These are phyloP conservation scores for Quercus berberidifolia DNA, from an alignment of 306 rosid species.

Conservation along the genomic window DNA sequence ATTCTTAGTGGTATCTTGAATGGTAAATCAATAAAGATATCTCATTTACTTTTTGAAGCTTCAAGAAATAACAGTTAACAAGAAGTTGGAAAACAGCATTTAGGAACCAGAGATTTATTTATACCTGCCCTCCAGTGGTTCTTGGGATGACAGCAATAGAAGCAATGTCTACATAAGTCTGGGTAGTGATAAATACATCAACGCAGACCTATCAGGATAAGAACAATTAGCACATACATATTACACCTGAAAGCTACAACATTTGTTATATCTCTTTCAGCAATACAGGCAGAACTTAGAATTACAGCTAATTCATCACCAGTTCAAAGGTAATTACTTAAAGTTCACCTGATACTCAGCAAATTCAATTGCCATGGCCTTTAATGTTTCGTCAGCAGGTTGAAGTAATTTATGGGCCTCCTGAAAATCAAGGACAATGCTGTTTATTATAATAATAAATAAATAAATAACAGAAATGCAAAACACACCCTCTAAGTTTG, in stretches of 20 bases:
- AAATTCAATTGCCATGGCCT: slow-evolving; percentile 84
- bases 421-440: slow-evolving; percentile 36
- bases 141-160: slow-evolving; percentile 83
- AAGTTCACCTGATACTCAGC: slow-evolving; percentile 86
- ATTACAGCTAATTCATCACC: neutral
- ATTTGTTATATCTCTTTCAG: neutral
- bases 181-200: slow-evolving; percentile 88
- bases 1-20: no score
- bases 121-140: slow-evolving; percentile 99
- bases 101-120: neutral
- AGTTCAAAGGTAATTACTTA: slow-evolving; percentile 9
- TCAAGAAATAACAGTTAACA: no score
- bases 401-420: slow-evolving; percentile 96
- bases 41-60: no score
- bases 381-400: slow-evolving; percentile 79
- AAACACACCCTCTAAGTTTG: no score
- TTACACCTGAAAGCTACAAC: slow-evolving; percentile 1
- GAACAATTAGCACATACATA: slow-evolving; percentile 13
- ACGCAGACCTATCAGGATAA: slow-evolving; percentile 72
- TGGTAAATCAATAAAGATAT: no score
- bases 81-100: no score
- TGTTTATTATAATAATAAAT: neutral
- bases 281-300: no score
- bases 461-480: neutral
- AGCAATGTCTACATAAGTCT: slow-evolving; percentile 81